Evolutionary conservation across 306 rosid genomes (phyloP), one percentile per base, ranked within the genome.

Genomic region (Aeschynomene evenia): DNA sequence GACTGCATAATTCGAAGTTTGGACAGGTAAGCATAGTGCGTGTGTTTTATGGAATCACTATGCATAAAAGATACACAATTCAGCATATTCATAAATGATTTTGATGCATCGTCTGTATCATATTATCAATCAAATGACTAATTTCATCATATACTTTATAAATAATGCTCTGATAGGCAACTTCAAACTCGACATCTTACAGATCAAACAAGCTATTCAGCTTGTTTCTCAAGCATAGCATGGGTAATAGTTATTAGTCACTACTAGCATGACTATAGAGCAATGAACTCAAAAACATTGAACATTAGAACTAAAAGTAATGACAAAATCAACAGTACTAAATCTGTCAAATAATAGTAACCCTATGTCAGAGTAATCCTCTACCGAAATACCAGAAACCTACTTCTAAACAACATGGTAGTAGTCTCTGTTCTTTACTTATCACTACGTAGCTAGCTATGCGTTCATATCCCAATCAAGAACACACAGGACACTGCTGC

Each of bases 401-500:
- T 46, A 56, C 26, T 40, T 16, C n/a, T 2, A 11, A 52, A 14
- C 45, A 33, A 37, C 64, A 68, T 3, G 18, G 5, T 19, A 70
- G 13, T 8, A 39, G 18, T 70, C 29, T 70, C 23, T 14, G 13
- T 36, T 50, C 48, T 12, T 13, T 2, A 40, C 15, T 40, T 14
- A 40, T 16, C 19, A 14, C 37, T 22, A 24, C 8, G 4, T 21
- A 8, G 16, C 40, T 52, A 68, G 22, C 53, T 23, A 53, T 50
- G 20, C 6, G 31, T 68, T 9, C 18, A 68, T 26, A 23, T 70
- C 9, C 62, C 78, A 28, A 65, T 65, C 16, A 18, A 62, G 33
- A 58, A 9, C 40, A 71, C n/a, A 34, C 37, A 33, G 15, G 20
- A 20, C 6, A 31, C 11, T 7, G 21, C 61, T 26, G 9, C 43